Evolutionary conservation across 2,329 filamentous ascomycete species (phyloP).

Genomic region (Pseudogymnoascus sp.): DNA sequence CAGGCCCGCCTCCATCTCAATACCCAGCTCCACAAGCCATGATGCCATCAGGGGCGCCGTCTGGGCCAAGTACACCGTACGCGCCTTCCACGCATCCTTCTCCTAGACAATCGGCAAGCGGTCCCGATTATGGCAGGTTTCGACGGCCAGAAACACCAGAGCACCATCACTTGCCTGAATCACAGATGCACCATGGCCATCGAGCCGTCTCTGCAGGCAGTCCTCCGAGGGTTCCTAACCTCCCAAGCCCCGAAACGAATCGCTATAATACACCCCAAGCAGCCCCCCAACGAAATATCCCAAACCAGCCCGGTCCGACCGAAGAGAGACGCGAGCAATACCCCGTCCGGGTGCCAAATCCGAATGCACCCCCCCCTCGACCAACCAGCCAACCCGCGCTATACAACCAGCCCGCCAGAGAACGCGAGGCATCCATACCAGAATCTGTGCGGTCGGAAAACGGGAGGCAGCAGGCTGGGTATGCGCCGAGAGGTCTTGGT

Average conservation of each 20-base stretch:
- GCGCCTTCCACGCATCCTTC: constrained; percentile 33
- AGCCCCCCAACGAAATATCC: constrained; percentile 45
- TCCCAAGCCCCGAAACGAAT: constrained; percentile 48
- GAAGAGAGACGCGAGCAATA: constrained; percentile 39
- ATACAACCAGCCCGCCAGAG: constrained; percentile 17
- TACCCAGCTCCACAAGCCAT: constrained; percentile 37
- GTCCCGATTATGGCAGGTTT: constrained; percentile 54
- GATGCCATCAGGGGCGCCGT: constrained; percentile 24
- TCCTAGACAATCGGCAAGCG: constrained; percentile 31
- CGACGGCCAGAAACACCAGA: constrained; percentile 69
- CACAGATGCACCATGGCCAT: constrained; percentile 29
- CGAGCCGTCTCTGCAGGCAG: constrained; percentile 30
- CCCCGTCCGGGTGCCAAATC: constrained; percentile 23
- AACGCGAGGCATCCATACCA: constrained; percentile 2
- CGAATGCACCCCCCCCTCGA: constrained; percentile 24
- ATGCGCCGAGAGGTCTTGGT: constrained; percentile 15
- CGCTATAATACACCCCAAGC: constrained; percentile 53
- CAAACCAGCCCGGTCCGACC: constrained; percentile 20
- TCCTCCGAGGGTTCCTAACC: constrained; percentile 36
- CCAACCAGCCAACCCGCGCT: constrained; percentile 28
- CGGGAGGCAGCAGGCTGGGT: constrained; percentile 1
- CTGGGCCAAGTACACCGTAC: constrained; percentile 31
- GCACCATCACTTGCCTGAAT: constrained; percentile 50
- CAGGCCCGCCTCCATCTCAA: constrained; percentile 37
- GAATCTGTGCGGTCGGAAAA: constrained; percentile 1